Conservation (phyloP, 345 rosid genomes). For the Populus pruinosa region DNA sequence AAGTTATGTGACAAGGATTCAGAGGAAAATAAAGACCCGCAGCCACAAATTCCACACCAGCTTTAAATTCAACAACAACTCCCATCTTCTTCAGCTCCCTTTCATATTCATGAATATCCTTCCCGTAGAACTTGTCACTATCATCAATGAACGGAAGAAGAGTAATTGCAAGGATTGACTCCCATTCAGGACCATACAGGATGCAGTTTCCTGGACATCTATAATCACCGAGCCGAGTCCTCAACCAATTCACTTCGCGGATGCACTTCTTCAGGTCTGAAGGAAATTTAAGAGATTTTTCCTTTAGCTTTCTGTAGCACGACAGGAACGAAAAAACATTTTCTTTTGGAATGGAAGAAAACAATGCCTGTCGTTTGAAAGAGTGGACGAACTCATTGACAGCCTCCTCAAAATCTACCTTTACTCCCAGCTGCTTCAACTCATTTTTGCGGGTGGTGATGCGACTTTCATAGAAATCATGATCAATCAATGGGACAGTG, state of each 20-base stretch:
- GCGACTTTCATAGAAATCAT: slow-evolving; percentile 32
- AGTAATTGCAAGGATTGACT: slow-evolving; percentile 42
- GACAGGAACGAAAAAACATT: slow-evolving; percentile 37
- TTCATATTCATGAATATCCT: slow-evolving; percentile 36
- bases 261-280: slow-evolving; percentile 29
- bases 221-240: slow-evolving; percentile 47
- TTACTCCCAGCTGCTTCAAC: slow-evolving; percentile 47
- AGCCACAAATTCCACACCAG: slow-evolving; percentile 50
- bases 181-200: slow-evolving; percentile 51
- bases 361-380: slow-evolving; percentile 37
- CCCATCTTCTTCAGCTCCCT: slow-evolving; percentile 52
- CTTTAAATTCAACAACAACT: slow-evolving; percentile 32
- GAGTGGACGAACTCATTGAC: slow-evolving; percentile 25
- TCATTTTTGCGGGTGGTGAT: slow-evolving; percentile 30
- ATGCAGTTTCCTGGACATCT: slow-evolving; percentile 55
- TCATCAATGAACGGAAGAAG: slow-evolving; percentile 63
- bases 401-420: slow-evolving; percentile 47
- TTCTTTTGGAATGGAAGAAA: slow-evolving; percentile 28
- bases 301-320: slow-evolving; percentile 41
- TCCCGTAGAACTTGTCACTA: slow-evolving; percentile 40
- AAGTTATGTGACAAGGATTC: slow-evolving; percentile 24
- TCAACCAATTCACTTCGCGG: slow-evolving; percentile 47
- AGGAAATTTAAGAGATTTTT: slow-evolving; percentile 16
- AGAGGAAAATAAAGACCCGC: slow-evolving; percentile 35
- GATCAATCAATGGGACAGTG: slow-evolving; percentile 42